Conservation (phyloP, 768 basidiomycete species). For the Lactifluus pinguis region DNA sequence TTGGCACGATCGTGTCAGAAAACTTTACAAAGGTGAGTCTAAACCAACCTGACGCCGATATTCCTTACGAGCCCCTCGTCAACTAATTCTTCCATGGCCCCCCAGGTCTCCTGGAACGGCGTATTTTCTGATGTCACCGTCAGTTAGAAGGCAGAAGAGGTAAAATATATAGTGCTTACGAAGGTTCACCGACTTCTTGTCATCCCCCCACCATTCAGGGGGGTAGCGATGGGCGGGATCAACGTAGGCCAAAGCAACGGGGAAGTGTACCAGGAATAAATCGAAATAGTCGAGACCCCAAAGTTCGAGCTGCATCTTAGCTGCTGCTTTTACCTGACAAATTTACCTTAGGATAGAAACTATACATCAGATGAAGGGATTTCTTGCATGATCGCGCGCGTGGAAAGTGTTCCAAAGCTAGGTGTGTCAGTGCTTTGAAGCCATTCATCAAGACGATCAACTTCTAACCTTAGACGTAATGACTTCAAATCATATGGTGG, state of each 20-base stretch:
- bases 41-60: conserved; percentile 63
- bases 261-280: conserved; percentile 79
- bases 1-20: conserved; percentile 23
- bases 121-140: conserved; percentile 39
- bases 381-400: conserved; percentile 58
- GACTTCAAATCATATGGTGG: conserved; percentile 32
- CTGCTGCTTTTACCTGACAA: conserved; percentile 41
- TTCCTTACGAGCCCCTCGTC: conserved; percentile 64
- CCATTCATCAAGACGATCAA: not conserved
- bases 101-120: conserved; percentile 77
- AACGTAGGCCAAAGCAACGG: conserved; percentile 72
- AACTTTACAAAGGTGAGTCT: not conserved
- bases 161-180: conserved; percentile 32
- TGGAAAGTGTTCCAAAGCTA: conserved; percentile 90
- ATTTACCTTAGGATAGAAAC: not conserved
- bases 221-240: conserved; percentile 70
- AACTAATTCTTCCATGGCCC: conserved; percentile 70
- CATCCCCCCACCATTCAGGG: conserved; percentile 73
- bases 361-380: not conserved
- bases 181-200: conserved; percentile 51
- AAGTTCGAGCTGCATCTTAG: conserved; percentile 57
- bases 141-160: not conserved
- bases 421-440: not conserved
- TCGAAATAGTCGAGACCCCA: conserved; percentile 88
- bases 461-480: conserved; percentile 68